Conservation (phyloP, 306 rosid genomes). For the Corylus americana region DNA sequence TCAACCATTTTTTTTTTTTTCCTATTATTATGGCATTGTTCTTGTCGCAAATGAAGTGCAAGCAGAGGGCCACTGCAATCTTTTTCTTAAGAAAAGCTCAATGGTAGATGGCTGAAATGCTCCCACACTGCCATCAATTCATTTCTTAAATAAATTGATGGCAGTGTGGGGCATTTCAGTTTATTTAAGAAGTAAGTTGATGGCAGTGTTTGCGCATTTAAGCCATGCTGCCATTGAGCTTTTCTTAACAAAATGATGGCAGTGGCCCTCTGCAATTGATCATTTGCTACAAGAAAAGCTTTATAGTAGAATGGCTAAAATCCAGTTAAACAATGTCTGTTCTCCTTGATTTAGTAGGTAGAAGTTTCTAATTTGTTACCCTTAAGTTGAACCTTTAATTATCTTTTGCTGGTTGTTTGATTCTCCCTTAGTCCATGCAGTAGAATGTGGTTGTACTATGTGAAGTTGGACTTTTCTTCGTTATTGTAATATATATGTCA, state of each 20-base stretch:
- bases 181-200: too few relatives aligned
- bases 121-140: too few relatives aligned
- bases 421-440: not conserved
- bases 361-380: not conserved
- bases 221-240: too few relatives aligned
- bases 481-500: not conserved
- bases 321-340: too few relatives aligned
- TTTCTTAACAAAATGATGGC: not conserved
- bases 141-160: too few relatives aligned
- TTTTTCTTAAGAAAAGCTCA: not conserved
- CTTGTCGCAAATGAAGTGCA: not conserved
- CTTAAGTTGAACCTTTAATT: slow-evolving; percentile 13
- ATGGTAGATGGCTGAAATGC: not conserved
- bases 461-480: not conserved
- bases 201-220: too few relatives aligned
- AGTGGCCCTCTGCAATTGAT: not conserved
- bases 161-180: too few relatives aligned
- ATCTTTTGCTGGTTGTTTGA: slow-evolving; percentile 12
- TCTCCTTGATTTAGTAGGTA: not conserved
- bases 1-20: not conserved
- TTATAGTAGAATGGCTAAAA: too few relatives aligned
- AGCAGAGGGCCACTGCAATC: not conserved
- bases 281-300: not conserved
- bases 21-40: not conserved
- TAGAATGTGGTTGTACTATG: not conserved